phyloP scores from a whole-genome alignment of 2,329 filamentous ascomycete species.

The Trichoderma semiorbis region DNA sequence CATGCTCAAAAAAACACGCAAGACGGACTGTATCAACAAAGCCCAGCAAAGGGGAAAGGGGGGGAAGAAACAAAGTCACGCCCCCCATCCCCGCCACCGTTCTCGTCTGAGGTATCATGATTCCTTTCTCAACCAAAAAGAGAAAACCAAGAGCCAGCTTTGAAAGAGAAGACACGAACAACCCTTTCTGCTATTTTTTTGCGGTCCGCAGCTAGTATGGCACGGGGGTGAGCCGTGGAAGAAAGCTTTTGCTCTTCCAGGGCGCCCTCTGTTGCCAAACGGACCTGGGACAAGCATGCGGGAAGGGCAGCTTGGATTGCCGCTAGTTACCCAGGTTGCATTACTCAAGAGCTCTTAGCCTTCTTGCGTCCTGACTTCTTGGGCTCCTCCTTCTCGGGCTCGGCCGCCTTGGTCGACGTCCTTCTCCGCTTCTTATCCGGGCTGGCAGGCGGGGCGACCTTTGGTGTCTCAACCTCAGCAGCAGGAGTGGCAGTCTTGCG shows the following conservation, averaged over 20 bases:
- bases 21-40: not conserved
- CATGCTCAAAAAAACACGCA: not conserved
- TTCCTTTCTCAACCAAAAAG: not conserved
- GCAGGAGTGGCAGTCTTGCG: slow-evolving; percentile 53
- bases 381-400: slow-evolving; percentile 52
- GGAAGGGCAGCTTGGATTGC: not conserved
- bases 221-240: not conserved
- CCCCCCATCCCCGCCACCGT: not conserved
- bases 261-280: not conserved
- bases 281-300: not conserved
- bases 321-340: not conserved
- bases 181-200: not conserved
- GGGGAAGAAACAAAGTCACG: not conserved
- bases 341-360: slow-evolving; percentile 41
- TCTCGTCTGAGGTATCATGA: slow-evolving; percentile 14
- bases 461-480: slow-evolving; percentile 37
- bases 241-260: not conserved
- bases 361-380: slow-evolving; percentile 61
- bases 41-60: not conserved
- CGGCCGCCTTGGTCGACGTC: slow-evolving; percentile 51
- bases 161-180: slow-evolving; percentile 15
- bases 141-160: slow-evolving; percentile 10
- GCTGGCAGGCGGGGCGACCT: slow-evolving; percentile 45
- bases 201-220: not conserved
- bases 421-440: slow-evolving; percentile 64